Evolutionary conservation across 2,329 filamentous ascomycete genomes (phyloP).

Genomic region (Cladophialophora immunda): DNA sequence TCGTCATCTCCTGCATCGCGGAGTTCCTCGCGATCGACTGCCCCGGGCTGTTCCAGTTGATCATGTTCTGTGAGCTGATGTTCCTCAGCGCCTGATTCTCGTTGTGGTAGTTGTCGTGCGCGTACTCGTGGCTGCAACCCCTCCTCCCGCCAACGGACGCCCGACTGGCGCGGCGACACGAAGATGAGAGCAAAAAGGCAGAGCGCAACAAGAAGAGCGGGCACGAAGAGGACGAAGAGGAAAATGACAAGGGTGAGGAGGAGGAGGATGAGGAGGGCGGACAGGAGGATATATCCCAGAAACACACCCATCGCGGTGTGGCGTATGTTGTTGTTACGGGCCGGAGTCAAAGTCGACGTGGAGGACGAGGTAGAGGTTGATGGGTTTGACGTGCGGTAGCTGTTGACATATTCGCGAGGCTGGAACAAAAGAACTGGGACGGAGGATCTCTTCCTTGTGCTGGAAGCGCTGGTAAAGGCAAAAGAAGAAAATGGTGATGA

Average conservation of each 20-base stretch:
- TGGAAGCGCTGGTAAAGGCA: not conserved
- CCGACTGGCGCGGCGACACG: too few species aligned
- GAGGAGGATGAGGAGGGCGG: not conserved
- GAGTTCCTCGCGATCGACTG: too few species aligned
- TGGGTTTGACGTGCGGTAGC: not conserved
- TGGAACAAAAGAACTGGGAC: not conserved
- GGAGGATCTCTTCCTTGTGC: not conserved
- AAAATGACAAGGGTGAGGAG: not conserved
- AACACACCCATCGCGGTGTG: not conserved
- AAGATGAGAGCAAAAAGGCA: too few species aligned
- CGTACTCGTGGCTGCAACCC: too few species aligned
- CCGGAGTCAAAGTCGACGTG: too few species aligned
- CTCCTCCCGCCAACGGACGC: too few species aligned
- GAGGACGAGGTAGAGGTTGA: too few species aligned
- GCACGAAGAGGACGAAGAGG: not conserved
- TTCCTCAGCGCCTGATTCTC: too few species aligned
- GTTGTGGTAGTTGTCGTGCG: too few species aligned
- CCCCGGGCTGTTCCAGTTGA: too few species aligned
- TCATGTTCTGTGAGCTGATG: too few species aligned
- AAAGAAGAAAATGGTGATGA: not conserved
- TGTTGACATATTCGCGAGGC: not conserved
- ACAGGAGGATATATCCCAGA: not conserved
- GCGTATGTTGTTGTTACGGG: not conserved
- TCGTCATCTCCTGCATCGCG: too few species aligned
- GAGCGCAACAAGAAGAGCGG: not conserved